Evolutionary conservation across 768 basidiomycete genomes (phyloP).

Genomic region (Boletus sp.): DNA sequence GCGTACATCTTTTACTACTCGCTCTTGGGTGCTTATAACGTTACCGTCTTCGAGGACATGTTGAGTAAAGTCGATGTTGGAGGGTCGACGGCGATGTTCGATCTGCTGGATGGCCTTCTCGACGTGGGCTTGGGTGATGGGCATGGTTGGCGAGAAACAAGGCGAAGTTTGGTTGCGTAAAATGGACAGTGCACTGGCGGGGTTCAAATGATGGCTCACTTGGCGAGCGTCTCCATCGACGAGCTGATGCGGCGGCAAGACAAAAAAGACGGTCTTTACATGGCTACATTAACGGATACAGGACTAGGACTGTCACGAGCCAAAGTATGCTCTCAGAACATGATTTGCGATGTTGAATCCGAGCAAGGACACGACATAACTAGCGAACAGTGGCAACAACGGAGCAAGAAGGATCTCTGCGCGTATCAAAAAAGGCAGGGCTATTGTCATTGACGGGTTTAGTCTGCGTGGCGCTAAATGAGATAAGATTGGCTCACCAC

Average conservation of each 20-base stretch:
- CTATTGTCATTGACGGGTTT: conserved; percentile 36
- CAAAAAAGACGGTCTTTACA: conserved; percentile 1
- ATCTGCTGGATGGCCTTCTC: conserved; percentile 37
- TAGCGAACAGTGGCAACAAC: conserved; percentile 79
- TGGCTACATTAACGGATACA: conserved; percentile 10
- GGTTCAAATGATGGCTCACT: conserved; percentile 26
- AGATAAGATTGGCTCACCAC: conserved; percentile 46
- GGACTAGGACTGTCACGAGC: conserved; percentile 26
- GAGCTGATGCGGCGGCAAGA: background rate
- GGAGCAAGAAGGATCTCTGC: conserved; percentile 90
- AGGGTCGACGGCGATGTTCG: conserved; percentile 45
- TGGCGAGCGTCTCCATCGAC: no score
- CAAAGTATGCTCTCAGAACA: conserved; percentile 81
- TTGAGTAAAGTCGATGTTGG: conserved; percentile 85
- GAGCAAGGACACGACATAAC: conserved; percentile 81
- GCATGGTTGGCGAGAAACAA: conserved; percentile 13
- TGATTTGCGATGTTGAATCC: conserved; percentile 89
- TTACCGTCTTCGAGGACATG: conserved; percentile 92
- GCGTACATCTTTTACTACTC: conserved; percentile 92
- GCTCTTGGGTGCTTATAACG: conserved; percentile 88
- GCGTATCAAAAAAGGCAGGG: conserved; percentile 91
- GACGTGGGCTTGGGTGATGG: conserved; percentile 35
- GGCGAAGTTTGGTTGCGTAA: conserved; percentile 11
- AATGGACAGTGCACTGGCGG: conserved; percentile 19
- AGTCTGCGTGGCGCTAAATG: conserved; percentile 9